Evolutionary conservation across 2,329 filamentous ascomycete species (phyloP), one percentile per base, ranked within the genome.

Genomic region (Xylariaceae sp.): DNA sequence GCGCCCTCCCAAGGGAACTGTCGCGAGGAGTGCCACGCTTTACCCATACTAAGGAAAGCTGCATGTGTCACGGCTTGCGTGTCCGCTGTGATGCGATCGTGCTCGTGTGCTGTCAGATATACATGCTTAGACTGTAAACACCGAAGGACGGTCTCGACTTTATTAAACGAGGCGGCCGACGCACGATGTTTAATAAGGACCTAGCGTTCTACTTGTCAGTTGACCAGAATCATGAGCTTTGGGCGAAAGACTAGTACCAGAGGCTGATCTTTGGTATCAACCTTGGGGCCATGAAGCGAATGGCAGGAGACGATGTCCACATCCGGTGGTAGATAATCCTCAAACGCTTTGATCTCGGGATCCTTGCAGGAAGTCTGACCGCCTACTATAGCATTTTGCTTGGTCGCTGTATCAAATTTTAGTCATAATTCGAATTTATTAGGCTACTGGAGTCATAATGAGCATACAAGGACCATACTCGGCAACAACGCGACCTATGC

Each of bases 341-440:
- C 93, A 65, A 99, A 97, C 3, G 94, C 93, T 29, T 85, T 86
- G 67, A 99, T 94, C 73, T 99, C 94, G 16, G 94, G 94, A 42
- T 91, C 92, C 75, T 99, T 99, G 81, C 94, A 99, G 1, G 94
- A 97, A 1, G 94, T 99, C 73, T 99, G 94, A 7, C 94, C 94
- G 55, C 94, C 95, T 18, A 99, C 94, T 58, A 99, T 95, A 61
- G 94, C 94, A 60, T 90, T 89, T 68, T 94, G 82, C 72, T 97
- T 97, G 53, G 94, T 99, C 62, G 94, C 92, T 96, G 69, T 57
- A 59, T 6, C 32, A 24, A 16, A 9, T 35, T 46, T 57, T 26
- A 44, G 30, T 51, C 51, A 51, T 53, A 26, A 29, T 21, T 30
- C 15, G 33, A 30, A 40, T 15, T 16, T 40, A 16, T 32, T 27